These are phyloP conservation scores for Raphidocelis subcapitata DNA, from an alignment of 139 green algal genomes.

Conservation along the genomic window DNA sequence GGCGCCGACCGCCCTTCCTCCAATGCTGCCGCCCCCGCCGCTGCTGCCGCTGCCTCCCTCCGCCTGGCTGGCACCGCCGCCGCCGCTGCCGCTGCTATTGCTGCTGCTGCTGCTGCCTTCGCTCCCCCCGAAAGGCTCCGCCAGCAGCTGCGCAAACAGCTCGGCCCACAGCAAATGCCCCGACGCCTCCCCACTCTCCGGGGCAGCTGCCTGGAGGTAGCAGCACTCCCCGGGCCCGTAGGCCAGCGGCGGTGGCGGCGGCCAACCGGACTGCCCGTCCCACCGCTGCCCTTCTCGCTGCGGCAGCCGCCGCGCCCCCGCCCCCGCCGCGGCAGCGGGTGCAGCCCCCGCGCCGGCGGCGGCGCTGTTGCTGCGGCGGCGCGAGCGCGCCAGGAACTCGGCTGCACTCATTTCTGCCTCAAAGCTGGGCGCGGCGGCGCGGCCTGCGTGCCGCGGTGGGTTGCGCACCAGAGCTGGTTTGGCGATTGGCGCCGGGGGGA, in stretches of 20 bases:
- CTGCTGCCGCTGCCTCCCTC: background rate
- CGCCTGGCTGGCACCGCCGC: background rate
- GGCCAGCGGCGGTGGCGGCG: conserved; percentile 3
- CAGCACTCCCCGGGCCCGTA: conserved; percentile 33
- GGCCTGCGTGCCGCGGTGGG: background rate
- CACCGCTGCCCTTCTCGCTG: too few species aligned
- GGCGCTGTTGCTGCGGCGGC: too few species aligned
- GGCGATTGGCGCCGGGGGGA: too few species aligned
- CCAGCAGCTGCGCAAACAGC: conserved; percentile 14
- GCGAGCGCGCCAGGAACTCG: conserved; percentile 30
- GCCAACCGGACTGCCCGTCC: too few species aligned
- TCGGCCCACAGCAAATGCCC: conserved; percentile 2
- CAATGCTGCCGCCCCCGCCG: background rate
- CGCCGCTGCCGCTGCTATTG: background rate
- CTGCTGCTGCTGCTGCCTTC: background rate
- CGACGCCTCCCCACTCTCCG: background rate
- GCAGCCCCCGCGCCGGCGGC: too few species aligned
- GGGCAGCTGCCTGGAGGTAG: conserved; percentile 40
- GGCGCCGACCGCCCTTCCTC: background rate
- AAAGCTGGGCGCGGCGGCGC: conserved; percentile 20
- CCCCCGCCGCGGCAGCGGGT: background rate
- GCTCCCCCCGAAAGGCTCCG: background rate
- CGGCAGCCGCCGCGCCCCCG: too few species aligned
- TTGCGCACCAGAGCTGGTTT: too few species aligned
- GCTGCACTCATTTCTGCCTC: conserved; percentile 27